phyloP scores from a whole-genome alignment of 208 protist species.

The Crithidia fasciculata region DNA sequence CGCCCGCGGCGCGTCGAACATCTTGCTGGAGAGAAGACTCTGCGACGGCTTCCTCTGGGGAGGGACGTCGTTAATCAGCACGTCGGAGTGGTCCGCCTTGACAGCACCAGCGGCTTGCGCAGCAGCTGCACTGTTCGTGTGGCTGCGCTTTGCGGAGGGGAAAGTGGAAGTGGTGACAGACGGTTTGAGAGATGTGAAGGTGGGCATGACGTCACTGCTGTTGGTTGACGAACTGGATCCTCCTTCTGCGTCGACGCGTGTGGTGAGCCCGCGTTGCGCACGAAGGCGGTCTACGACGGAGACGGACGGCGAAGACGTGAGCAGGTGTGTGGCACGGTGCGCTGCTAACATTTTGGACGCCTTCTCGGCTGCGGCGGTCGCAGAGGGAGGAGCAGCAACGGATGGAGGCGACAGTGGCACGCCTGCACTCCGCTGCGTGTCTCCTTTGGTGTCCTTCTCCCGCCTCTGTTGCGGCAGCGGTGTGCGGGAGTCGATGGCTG shows the following conservation, averaged over 20 bases:
- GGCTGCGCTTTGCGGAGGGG: not conserved
- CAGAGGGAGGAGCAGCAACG: not conserved
- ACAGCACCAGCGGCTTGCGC: not conserved
- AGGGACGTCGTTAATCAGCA: not conserved
- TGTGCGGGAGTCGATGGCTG: too few relatives aligned
- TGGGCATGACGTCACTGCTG: conserved; percentile 20
- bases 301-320: not conserved
- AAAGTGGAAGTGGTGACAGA: not conserved
- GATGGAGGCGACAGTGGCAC: too few relatives aligned
- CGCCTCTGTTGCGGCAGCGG: too few relatives aligned
- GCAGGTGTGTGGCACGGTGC: not conserved
- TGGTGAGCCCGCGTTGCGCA: conserved; percentile 16
- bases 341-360: not conserved
- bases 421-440: too few relatives aligned
- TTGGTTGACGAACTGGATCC: not conserved
- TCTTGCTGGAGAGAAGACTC: conserved; percentile 3
- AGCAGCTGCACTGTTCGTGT: not conserved
- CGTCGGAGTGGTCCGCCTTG: not conserved
- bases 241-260: not conserved
- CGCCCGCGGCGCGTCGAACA: conserved; percentile 1
- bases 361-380: not conserved
- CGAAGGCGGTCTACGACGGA: conserved; percentile 24
- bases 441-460: too few relatives aligned
- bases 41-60: not conserved
- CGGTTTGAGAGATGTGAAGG: not conserved